phyloP scores from a whole-genome alignment of 345 rosid species.

The Lepidium didymum region DNA sequence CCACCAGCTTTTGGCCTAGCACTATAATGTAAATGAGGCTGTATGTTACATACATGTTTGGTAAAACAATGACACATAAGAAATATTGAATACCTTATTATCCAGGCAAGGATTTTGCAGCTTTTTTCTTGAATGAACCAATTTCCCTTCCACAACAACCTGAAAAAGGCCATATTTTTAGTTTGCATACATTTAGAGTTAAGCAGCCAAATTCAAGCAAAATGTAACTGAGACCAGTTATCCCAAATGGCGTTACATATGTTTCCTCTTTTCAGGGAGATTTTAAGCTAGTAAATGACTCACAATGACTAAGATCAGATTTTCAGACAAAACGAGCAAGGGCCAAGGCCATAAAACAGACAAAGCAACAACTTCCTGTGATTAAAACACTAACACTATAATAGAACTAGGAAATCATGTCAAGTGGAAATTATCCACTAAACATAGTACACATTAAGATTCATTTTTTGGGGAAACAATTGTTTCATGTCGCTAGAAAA shows the following conservation, averaged over 20 bases:
- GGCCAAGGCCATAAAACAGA: neutral
- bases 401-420: neutral
- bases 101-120: constrained; percentile 82
- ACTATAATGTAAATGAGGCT: constrained; percentile 30
- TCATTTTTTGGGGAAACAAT: neutral
- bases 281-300: neutral
- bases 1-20: constrained; percentile 64
- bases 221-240: neutral
- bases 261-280: neutral
- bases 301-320: neutral
- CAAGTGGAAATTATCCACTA: neutral
- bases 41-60: neutral
- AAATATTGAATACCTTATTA: constrained; percentile 54
- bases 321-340: neutral
- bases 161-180: constrained; percentile 35
- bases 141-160: constrained; percentile 91
- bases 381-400: neutral
- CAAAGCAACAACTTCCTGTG: neutral
- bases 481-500: neutral
- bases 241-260: neutral
- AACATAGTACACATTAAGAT: neutral
- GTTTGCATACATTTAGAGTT: constrained; percentile 7
- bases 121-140: constrained; percentile 97
- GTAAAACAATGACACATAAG: neutral
- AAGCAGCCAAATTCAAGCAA: neutral